Base-by-base conservation (phyloP, 495 filamentous ascomycete species). In the Hypoxylon fuscum region DNA sequence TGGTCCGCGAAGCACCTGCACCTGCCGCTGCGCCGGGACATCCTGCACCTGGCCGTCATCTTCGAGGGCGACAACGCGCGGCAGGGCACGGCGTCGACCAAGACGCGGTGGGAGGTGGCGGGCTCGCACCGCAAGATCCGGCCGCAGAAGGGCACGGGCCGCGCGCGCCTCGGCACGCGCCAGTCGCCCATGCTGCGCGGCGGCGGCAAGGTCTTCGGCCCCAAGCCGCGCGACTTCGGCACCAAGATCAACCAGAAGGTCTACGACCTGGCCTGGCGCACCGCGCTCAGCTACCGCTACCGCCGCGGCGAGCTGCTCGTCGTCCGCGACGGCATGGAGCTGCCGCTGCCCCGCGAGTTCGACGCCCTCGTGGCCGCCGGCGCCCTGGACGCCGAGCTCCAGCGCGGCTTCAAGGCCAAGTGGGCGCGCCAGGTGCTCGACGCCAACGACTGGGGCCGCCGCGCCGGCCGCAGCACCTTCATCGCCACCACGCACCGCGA, bases 191-290 rank as follows among this genome's bases (percentile, higher is more conserved):
- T 96, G 74, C 78, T 92, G 9, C 80, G 79, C 42, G 95, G 95
- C 56, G 95, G 95, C 74, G 96, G 92, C 68, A 92, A 93, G 55
- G 80, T 88, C 1, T 88, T 88, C 71, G 96, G 96, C 11, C 96
- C 96, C 14, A 86, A 91, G 62, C 91, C 91, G 27, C 81, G 95
- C 59, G 92, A 97, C 74, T 98, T 98, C 75, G 84, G 85, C 48
- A 93, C 92, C 14, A 84, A 81, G 29, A 80, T 99, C 55, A 93
- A 89, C 45, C 81, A 81, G 64, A 97, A 97, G 81, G 87, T 97
- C 43, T 99, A 99, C 76, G 93, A 97, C 72, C 76, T 96, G 68
- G 96, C 96, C 9, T 98, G 92, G 92, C 86, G 96, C 69, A 98
- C 89, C 29, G 96, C 96, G 1, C 82, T 99, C 52, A 93, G 89